These are phyloP conservation scores for Bolboschoenus planiculmis DNA, from an alignment of 176 grass and related monocot species.

Conservation along the genomic window DNA sequence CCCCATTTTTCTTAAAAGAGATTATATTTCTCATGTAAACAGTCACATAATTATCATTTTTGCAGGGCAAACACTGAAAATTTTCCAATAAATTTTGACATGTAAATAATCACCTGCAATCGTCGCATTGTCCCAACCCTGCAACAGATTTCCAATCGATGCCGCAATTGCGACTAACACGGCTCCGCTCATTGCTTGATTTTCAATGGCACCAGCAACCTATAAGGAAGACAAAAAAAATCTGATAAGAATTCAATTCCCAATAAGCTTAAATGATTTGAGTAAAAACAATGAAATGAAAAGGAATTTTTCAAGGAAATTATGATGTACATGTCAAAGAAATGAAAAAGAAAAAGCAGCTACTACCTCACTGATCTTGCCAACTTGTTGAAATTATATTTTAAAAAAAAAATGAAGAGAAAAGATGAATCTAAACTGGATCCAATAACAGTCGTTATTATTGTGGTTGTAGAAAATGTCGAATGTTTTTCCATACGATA, in stretches of 20 bases:
- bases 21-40: neutral
- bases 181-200: constrained; percentile 46
- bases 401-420: neutral
- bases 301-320: neutral
- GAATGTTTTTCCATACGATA: no score
- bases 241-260: neutral
- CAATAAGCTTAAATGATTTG: neutral
- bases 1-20: neutral
- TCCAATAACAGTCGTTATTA: neutral
- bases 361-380: neutral
- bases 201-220: neutral
- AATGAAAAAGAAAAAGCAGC: neutral
- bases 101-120: constrained; percentile 45
- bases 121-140: constrained; percentile 95
- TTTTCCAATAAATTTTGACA: neutral
- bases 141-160: constrained; percentile 68
- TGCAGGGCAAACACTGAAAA: neutral
- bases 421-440: neutral
- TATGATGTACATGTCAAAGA: neutral
- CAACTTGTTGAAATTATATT: neutral
- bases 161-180: constrained; percentile 61
- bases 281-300: neutral
- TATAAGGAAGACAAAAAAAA: neutral
- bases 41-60: neutral
- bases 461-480: no score